Evolutionary conservation across 148 eudicot species (phyloP), one percentile per base, ranked within the genome.

Genomic region (Vaccinium vitisidaea): DNA sequence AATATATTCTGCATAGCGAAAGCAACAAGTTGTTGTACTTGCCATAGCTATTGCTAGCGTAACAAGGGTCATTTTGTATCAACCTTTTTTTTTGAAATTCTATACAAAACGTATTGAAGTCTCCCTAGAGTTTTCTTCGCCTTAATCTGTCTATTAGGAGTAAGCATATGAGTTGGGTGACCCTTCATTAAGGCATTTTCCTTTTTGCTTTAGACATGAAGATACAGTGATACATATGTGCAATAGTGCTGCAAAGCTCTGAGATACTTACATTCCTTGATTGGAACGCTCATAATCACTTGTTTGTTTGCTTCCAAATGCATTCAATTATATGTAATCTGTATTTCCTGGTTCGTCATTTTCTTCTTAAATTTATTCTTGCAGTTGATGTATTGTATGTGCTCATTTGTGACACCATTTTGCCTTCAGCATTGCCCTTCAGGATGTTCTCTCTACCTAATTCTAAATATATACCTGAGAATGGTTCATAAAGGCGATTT

Each of bases 371-470:
- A 75, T 25, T 25, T 19, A 70, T 59, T 43, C 0, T 67, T 82
- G 2, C 49, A 8, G 15, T 56, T 0, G 23, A 50, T 49, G 1
- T 52, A 10, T 19, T 18, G 61, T 81, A 21, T 75, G 4, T 56
- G 46, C 27, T 56, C 74, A 27, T 80, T 74, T 56, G 43, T 46
- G 59, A 80, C 12, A 53, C 25, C 56, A 82, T 55, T 82, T 86
- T 67, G 30, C 86, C 49, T 81, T 84, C 84, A 70, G 86, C 56
- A 71, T 77, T 77, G 74, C 13, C 85, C 84, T 81, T 21, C 90
- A 93, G 86, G 92, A 96, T 93, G 99, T 85, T 90, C 85, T 79
- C 84, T 70, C 85, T 87, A 87, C 86, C 85, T 77, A 80, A 81
- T 80, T 76, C 58, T 84, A 73, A 83, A 55, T 88, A 88, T 88